Base-by-base conservation (phyloP, 192 early-diverging fungal species). In the Coemansia sp. region DNA sequence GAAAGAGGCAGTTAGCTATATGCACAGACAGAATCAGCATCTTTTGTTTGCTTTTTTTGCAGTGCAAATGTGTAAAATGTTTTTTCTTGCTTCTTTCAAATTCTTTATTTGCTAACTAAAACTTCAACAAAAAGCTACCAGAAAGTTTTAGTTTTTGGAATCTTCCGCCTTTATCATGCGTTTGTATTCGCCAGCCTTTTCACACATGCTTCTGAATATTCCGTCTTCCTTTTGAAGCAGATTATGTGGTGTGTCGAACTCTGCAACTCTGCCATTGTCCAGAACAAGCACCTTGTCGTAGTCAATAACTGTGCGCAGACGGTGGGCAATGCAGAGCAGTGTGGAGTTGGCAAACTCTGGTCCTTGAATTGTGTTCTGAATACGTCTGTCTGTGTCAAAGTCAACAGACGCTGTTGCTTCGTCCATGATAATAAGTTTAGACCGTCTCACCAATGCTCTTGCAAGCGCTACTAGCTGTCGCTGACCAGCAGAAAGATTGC, bases 381-480 rank as follows among this genome's bases (percentile, higher is more conserved):
- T 88, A 26, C 88, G 61, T 4, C 85, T 84, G 67, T 95, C 93
- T 0, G 92, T 94, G 54, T 90, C 90, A 74, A 89, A 84, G 76
- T 93, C 92, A 3, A 92, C 88, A 13, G 87, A 87, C 8, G 90
- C 90, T 9, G 88, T 92, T 2, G 90, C 90, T 65, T 92, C 91
- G 65, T 92, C 91, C 74, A 90, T 69, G 6, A 92, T 68, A 9
- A 92, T 79, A 37, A 93, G 84, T 45, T 78, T 85, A n/a, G 86
- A 80, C 43, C 88, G 79, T 67, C 86, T 87, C 46, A 93, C 72
- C 69, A 95, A 65, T 9, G 92, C 92, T 45, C 94, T 85, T 0
- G 93, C 91, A 6, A 95, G 72, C 57, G 91, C 90, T 41, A 95
- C 78, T 22, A 95, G 68, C 80, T 95, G 94, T 16, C 90, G 78